phyloP scores from a whole-genome alignment of 1,284 basidiomycete species.

The Sporisorium graminicola region DNA sequence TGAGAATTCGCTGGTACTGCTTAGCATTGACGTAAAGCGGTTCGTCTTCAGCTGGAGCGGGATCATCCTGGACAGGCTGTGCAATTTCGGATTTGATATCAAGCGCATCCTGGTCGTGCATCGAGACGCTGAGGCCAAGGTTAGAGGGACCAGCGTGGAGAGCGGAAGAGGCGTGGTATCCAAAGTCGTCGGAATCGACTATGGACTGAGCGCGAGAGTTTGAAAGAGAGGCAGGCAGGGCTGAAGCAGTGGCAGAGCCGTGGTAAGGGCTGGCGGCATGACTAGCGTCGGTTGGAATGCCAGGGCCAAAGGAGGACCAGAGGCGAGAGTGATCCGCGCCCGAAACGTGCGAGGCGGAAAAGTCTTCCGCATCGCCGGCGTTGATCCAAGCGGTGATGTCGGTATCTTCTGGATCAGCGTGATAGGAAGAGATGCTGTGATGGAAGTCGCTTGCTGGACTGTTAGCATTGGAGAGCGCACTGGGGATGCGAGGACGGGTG shows the following conservation, averaged over 20 bases:
- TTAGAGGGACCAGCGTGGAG: slow-evolving; percentile 30
- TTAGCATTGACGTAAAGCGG: slow-evolving; percentile 69
- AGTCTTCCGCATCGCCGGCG: slow-evolving; percentile 46
- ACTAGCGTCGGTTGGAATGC: slow-evolving; percentile 23
- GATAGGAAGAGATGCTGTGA: slow-evolving; percentile 46
- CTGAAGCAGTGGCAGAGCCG: slow-evolving; percentile 22
- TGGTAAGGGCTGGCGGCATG: slow-evolving; percentile 32
- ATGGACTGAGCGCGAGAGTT: slow-evolving; percentile 39
- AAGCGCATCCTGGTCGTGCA: slow-evolving; percentile 21
- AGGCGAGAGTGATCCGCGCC: slow-evolving; percentile 39
- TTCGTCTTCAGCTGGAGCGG: slow-evolving; percentile 57
- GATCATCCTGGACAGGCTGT: slow-evolving; percentile 13
- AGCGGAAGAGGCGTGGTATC: slow-evolving; percentile 27
- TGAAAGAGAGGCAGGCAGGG: slow-evolving; percentile 25
- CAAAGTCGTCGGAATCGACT: slow-evolving; percentile 40
- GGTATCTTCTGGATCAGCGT: slow-evolving; percentile 46
- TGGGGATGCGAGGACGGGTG: slow-evolving; percentile 38
- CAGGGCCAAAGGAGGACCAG: slow-evolving; percentile 48
- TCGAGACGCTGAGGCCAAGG: slow-evolving; percentile 36
- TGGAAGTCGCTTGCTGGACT: slow-evolving; percentile 51
- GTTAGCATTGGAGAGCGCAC: slow-evolving; percentile 37
- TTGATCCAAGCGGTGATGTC: slow-evolving; percentile 58
- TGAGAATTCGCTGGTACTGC: slow-evolving; percentile 67
- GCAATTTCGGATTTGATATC: slow-evolving; percentile 21
- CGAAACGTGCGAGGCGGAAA: slow-evolving; percentile 17